These are phyloP conservation scores for Saccharata proteae DNA, from an alignment of 2,329 filamentous ascomycete species.

Conservation along the genomic window DNA sequence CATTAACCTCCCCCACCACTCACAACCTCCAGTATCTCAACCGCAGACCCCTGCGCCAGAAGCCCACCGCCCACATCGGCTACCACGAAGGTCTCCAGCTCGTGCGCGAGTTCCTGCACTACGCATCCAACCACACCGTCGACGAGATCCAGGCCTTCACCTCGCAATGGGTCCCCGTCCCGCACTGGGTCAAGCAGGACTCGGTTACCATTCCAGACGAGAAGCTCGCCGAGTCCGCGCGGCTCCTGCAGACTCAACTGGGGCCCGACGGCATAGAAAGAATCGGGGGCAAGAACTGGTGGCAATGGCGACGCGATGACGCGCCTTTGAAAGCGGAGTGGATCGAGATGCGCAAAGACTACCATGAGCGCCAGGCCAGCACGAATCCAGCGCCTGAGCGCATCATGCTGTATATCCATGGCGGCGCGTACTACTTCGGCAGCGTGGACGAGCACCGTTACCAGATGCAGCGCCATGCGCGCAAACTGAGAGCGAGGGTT, in stretches of 20 bases:
- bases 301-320: constrained; percentile 60
- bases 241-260: constrained; percentile 59
- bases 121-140: constrained; percentile 78
- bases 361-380: constrained; percentile 55
- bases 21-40: constrained; percentile 58
- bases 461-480: constrained; percentile 89
- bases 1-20: background rate
- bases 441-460: constrained; percentile 96
- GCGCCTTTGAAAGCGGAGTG: constrained; percentile 69
- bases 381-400: constrained; percentile 48
- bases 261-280: constrained; percentile 59
- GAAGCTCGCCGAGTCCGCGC: constrained; percentile 51
- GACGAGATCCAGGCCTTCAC: constrained; percentile 92
- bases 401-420: constrained; percentile 89
- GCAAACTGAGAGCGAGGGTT: constrained; percentile 82
- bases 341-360: constrained; percentile 89
- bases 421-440: constrained; percentile 90
- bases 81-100: constrained; percentile 89
- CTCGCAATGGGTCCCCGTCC: constrained; percentile 78
- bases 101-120: constrained; percentile 73
- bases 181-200: constrained; percentile 75
- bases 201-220: constrained; percentile 51
- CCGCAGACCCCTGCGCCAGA: constrained; percentile 59
- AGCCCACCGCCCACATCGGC: constrained; percentile 79
- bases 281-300: constrained; percentile 71